Evolutionary conservation across 257 asterid genomes (phyloP).

Genomic region (Capsicum pubescens): DNA sequence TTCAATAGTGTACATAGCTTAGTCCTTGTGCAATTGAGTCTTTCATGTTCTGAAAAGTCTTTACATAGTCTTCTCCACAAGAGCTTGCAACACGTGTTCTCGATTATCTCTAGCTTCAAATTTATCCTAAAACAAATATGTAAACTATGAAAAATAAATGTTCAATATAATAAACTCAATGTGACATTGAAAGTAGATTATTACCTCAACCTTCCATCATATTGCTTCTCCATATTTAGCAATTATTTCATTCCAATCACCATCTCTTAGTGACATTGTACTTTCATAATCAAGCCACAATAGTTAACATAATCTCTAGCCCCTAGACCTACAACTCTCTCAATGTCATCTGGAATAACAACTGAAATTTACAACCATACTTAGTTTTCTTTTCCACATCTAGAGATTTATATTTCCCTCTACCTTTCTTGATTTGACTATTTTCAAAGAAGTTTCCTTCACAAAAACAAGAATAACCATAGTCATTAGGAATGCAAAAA

Average conservation of each 20-base stretch:
- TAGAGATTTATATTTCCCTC: background rate
- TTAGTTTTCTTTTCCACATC: background rate
- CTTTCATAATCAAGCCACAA: background rate
- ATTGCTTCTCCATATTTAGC: background rate
- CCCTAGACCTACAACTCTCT: background rate
- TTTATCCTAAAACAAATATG: background rate
- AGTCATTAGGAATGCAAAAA: background rate
- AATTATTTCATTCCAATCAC: background rate
- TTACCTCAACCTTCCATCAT: background rate
- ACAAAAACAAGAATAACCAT: too few species aligned
- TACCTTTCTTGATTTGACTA: background rate
- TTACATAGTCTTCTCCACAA: background rate
- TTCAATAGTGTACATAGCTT: background rate
- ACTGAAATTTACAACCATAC: background rate
- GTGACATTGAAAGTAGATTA: background rate
- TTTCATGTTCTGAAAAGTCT: background rate
- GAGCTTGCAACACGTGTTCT: background rate
- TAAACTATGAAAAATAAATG: background rate
- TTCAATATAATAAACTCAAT: background rate
- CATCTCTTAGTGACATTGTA: background rate
- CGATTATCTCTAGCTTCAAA: background rate
- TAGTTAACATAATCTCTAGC: background rate
- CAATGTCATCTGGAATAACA: background rate
- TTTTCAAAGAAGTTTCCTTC: too few species aligned
- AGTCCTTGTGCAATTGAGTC: background rate